Base-by-base conservation (phyloP, 768 basidiomycete species). In the Phlegmacium glaucopus region DNA sequence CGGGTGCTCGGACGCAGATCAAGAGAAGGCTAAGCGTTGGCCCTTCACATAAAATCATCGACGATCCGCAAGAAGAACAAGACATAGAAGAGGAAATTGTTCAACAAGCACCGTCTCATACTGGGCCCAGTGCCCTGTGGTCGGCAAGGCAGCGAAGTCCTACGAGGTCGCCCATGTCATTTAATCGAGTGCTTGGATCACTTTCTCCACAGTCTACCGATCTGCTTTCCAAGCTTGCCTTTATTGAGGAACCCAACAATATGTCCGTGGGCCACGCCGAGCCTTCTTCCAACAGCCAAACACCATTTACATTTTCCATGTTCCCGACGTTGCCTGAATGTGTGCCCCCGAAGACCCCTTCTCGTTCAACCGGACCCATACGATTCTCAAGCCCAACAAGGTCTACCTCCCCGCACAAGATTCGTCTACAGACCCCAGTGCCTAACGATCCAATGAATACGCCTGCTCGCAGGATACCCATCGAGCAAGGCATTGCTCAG, bases 391-490 rank as follows among this genome's bases (percentile, higher is more conserved):
- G 61, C 45, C 60, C 66, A 6, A 46, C 44, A 25, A 63, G 63
- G 49, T 10, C 32, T n/a, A 50, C 57, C n/a, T 59, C 58, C 17
- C 53, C 64, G 1, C 60, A 52, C 58, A 74, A 64, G 52, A 63
- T 59, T 48, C 67, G 57, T 39, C 56, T 65, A 47, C 65, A 60
- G 43, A 46, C 56, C 37, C 49, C 59, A 7, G 51, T 54, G 10
- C 47, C 61, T 28, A 63, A 74, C 39, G 74, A 79, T 34, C 59
- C 67, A 9, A 54, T 59, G 42, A 75, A 75, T 36, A 82, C 84
- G 4, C 86, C 86, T 34, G 85, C 86, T 2, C 77, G 79, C 39
- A 74, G 86, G 48, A 76, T 88, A 41, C 77, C 78, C 12, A 72
- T 86, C 6, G 64, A 72, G 32, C 64, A 80, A 51, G 79, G 76